Conservation (phyloP, 495 filamentous ascomycete genomes). For the Penicillium cataractarum region DNA sequence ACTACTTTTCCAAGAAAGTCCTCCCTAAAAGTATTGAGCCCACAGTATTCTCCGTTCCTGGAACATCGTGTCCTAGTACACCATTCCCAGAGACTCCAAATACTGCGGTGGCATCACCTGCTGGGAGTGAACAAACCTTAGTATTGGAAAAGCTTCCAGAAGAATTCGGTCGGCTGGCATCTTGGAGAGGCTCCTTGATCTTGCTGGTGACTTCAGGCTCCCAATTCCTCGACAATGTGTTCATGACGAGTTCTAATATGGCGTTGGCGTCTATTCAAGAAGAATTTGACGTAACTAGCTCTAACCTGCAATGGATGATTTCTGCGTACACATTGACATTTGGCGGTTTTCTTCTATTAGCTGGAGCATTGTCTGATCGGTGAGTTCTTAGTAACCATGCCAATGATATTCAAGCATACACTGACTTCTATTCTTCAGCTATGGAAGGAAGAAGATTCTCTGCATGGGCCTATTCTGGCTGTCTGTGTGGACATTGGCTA, state of each 20-base stretch:
- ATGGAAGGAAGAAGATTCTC: constrained; percentile 40
- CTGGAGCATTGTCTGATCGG: constrained; percentile 42
- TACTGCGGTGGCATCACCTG: constrained; percentile 21
- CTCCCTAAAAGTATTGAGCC: constrained; percentile 23
- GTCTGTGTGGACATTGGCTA: constrained; percentile 40
- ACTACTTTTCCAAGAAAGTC: background rate
- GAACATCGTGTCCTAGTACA: constrained; percentile 11
- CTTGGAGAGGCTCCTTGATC: constrained; percentile 40
- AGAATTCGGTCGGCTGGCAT: constrained; percentile 33
- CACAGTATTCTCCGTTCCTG: constrained; percentile 26
- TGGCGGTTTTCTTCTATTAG: constrained; percentile 40
- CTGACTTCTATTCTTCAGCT: constrained; percentile 24
- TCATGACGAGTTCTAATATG: constrained; percentile 45
- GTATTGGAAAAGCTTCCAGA: constrained; percentile 31
- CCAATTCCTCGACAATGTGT: constrained; percentile 45
- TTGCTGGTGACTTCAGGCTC: constrained; percentile 43
- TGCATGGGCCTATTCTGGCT: constrained; percentile 40
- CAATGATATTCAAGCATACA: background rate
- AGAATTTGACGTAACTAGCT: constrained; percentile 38
- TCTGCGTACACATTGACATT: constrained; percentile 44
- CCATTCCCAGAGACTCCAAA: constrained; percentile 16
- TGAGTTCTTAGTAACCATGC: constrained; percentile 9
- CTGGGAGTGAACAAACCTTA: constrained; percentile 23
- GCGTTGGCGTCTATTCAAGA: constrained; percentile 41
- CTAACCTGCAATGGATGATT: constrained; percentile 46